Evolutionary conservation across 495 filamentous ascomycete genomes (phyloP).

Genomic region (Trypethelium eluteriae): DNA sequence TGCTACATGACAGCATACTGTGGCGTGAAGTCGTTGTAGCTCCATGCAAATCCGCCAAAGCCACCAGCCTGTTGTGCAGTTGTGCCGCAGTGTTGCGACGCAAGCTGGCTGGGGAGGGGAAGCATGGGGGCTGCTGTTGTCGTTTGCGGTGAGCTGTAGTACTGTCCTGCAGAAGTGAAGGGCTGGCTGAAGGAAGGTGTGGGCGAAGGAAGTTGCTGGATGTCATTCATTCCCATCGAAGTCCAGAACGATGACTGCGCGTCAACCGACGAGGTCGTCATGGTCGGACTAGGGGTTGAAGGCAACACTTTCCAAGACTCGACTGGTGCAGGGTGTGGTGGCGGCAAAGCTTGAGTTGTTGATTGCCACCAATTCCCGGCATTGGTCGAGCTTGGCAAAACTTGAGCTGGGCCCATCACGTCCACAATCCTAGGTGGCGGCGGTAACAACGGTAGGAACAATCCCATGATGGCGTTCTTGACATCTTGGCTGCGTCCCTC

Average conservation of each 20-base stretch:
- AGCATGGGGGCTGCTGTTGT: constrained; percentile 53
- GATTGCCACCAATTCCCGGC: constrained; percentile 74
- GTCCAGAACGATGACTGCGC: constrained; percentile 71
- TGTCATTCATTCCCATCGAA: constrained; percentile 62
- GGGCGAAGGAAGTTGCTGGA: constrained; percentile 58
- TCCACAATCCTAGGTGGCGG: constrained; percentile 91
- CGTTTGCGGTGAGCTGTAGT: constrained; percentile 56
- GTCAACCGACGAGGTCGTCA: constrained; percentile 57
- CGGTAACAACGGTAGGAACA: constrained; percentile 84
- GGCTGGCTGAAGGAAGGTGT: constrained; percentile 74
- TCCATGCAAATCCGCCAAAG: constrained; percentile 74
- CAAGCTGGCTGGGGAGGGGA: constrained; percentile 83
- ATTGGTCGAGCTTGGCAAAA: constrained; percentile 80
- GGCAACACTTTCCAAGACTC: constrained; percentile 92
- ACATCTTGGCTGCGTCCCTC: constrained; percentile 90
- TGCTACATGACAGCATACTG: constrained; percentile 52
- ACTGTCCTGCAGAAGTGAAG: constrained; percentile 55
- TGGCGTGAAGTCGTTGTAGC: constrained; percentile 50
- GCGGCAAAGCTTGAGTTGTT: constrained; percentile 41
- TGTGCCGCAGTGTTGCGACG: constrained; percentile 70
- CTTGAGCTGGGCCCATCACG: constrained; percentile 69
- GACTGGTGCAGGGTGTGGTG: constrained; percentile 59
- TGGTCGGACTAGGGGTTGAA: constrained; percentile 64
- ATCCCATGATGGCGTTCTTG: constrained; percentile 72
- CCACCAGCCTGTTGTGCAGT: constrained; percentile 59